Evolutionary conservation across 257 asterid genomes (phyloP), one percentile per base, ranked within the genome.

Genomic region (Przewalskia tangutica): DNA sequence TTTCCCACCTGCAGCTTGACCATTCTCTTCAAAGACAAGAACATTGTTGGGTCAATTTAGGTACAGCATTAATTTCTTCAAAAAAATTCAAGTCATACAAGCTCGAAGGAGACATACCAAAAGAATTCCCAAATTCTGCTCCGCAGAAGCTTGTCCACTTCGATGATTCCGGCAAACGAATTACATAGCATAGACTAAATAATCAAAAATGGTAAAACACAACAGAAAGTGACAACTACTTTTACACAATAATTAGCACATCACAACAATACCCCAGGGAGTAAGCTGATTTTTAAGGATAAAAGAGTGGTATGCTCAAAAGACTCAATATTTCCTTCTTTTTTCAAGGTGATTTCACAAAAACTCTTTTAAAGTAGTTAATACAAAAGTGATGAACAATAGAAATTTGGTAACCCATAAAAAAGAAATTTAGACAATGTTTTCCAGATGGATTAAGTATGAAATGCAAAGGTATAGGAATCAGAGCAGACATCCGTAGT

Each of bases 101-200:
- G 36, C 18, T 44, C 3, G 34, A 51, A 71, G 55, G 32, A 63
- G 32, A 16, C 84, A 14, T 89, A 96, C 99, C 98, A 96, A 89
- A 66, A 96, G 89, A 79, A 96, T 85, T 85, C 99, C 99, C 77
- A 96, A 89, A 87, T 96, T 96, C 84, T 90, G 90, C 83, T 96
- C 99, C 4, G 93, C 89, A 85, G 89, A 89, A 87, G 90, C 88
- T 70, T 86, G 91, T 80, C 64, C 56, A 81, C 86, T 90, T 58
- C 81, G 89, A 71, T 84, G 92, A 81, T 80, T 83, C 98, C 92
- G 97, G 76, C 84, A 77, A 84, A 79, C 54, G 67, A 84, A 75
- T 75, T 58, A 23, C 44, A 82, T 8, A 82, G 59, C 80, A 75
- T 23, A 68, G 44, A 23, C 62, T 62, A 14, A 75, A 50, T 50